Evolutionary conservation across 495 filamentous ascomycete species (phyloP).

Genomic region (Geoglossum glabrum): DNA sequence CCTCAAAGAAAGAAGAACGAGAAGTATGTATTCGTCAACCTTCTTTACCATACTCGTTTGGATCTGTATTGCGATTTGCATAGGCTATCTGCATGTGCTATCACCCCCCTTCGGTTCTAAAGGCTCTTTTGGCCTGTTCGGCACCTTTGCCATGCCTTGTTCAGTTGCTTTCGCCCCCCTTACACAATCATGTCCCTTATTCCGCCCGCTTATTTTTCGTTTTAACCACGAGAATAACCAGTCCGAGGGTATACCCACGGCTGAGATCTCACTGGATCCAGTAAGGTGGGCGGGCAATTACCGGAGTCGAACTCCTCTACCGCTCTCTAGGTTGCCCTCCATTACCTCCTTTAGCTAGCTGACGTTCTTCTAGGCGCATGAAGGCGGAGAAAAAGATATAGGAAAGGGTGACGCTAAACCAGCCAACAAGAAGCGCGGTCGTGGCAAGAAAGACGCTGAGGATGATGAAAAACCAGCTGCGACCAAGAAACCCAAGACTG

Average conservation of each 20-base stretch:
- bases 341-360: conserved; percentile 12
- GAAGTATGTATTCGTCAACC: conserved; percentile 3
- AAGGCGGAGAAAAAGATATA: conserved; percentile 5
- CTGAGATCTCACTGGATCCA: neutral
- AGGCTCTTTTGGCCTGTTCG: neutral
- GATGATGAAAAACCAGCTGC: conserved; percentile 15
- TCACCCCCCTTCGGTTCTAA: neutral
- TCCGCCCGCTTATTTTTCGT: neutral
- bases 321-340: neutral
- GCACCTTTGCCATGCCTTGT: neutral
- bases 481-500: conserved; percentile 10
- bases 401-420: conserved; percentile 13
- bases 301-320: neutral
- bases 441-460: conserved; percentile 17
- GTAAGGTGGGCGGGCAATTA: neutral
- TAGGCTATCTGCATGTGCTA: neutral
- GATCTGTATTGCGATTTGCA: conserved; percentile 12
- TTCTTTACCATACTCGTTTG: conserved; percentile 1
- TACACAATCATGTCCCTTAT: neutral
- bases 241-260: neutral
- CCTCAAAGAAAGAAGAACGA: conserved; percentile 21
- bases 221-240: neutral
- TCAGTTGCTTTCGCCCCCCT: neutral
- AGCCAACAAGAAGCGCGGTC: conserved; percentile 24
- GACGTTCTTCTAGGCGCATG: conserved; percentile 16